phyloP scores from a whole-genome alignment of 2,329 filamentous ascomycete species.

The Epichloe sylvatica region DNA sequence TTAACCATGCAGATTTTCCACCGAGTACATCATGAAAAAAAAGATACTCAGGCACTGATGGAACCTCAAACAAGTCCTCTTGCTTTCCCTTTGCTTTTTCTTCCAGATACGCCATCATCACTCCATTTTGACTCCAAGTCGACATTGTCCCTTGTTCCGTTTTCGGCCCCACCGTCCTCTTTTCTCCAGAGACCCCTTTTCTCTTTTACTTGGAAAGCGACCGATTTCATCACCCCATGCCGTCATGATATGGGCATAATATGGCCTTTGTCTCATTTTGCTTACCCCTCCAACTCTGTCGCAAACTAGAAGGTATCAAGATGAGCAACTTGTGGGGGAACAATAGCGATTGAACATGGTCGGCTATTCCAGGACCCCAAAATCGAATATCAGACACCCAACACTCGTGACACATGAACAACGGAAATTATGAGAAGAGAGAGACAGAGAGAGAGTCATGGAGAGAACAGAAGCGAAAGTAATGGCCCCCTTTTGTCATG shows the following conservation, averaged over 20 bases:
- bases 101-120: too few species aligned
- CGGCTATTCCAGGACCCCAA: conserved; percentile 8
- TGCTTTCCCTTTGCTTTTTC: too few species aligned
- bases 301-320: conserved; percentile 5
- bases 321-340: conserved; percentile 6
- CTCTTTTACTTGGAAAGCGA: not conserved
- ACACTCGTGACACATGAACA: conserved; percentile 16
- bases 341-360: conserved; percentile 11
- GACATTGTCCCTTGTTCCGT: not conserved
- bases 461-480: conserved; percentile 19
- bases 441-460: not conserved
- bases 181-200: too few species aligned
- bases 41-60: too few species aligned
- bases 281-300: not conserved
- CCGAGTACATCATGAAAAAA: too few species aligned
- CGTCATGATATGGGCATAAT: not conserved
- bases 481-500: conserved; percentile 34
- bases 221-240: conserved; percentile 1
- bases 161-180: too few species aligned
- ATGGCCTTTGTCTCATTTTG: not conserved
- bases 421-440: conserved; percentile 16
- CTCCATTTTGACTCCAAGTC: too few species aligned
- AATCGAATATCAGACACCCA: conserved; percentile 8
- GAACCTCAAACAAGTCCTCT: too few species aligned
- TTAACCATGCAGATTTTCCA: too few species aligned